Percentiles rank a stretch among this genome's conserved stretches.
Evolutionary conservation across 1,139 yeast genomes (phyloP).

Genomic region (Hemisphaericaspora lyxosophila): DNA sequence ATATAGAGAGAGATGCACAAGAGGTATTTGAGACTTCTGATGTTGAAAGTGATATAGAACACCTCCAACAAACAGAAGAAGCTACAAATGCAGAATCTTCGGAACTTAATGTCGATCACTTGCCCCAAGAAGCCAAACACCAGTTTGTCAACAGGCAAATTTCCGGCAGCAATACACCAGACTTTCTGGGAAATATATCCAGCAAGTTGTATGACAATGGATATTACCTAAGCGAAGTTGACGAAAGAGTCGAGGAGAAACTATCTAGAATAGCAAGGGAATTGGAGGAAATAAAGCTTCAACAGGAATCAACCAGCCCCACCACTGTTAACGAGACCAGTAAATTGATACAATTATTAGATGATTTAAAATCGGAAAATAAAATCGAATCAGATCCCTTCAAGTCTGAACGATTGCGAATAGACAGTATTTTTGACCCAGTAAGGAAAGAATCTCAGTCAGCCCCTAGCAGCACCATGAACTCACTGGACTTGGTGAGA

Average conservation of each 20-base stretch:
- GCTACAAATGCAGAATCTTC: conserved; percentile 3
- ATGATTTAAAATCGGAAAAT: conserved; percentile 3
- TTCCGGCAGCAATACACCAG: conserved; percentile 19
- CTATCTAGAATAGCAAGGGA: conserved; percentile 47
- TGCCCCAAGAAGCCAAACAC: conserved; percentile 19
- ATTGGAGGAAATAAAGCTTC: conserved; percentile 34
- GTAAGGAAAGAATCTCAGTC: neutral
- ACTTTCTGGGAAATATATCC: conserved; percentile 39
- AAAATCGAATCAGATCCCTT: neutral
- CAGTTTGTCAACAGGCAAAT: conserved; percentile 20
- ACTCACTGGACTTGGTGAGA: conserved; percentile 4
- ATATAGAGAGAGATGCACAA: conserved; percentile 26
- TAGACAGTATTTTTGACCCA: conserved; percentile 4
- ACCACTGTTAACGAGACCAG: conserved; percentile 1
- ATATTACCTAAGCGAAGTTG: conserved; percentile 21
- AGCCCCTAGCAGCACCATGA: neutral
- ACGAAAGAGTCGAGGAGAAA: conserved; percentile 44
- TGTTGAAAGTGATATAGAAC: conserved; percentile 31
- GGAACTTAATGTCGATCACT: conserved; percentile 12
- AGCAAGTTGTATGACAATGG: conserved; percentile 25
- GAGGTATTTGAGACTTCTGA: conserved; percentile 55
- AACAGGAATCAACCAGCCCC: conserved; percentile 1
- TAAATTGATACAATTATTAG: conserved; percentile 10
- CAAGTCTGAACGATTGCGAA: neutral
- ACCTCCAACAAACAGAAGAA: neutral